Conservation (phyloP, 352 stramenopile species). For the Thraustotheca clavata region DNA sequence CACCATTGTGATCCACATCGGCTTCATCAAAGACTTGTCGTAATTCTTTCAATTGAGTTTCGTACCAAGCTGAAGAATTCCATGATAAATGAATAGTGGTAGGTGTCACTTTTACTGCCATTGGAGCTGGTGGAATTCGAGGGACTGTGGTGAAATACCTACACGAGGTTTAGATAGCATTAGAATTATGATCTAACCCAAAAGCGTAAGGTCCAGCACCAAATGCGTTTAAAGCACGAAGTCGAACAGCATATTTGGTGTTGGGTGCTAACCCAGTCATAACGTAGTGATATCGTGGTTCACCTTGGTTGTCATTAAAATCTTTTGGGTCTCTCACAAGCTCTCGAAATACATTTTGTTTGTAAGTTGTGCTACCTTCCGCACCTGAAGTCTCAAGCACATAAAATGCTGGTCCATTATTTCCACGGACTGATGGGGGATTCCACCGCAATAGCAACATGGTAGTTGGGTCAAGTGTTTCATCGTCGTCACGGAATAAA, state of each 20-base stretch:
- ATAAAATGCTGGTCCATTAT: conserved; percentile 74
- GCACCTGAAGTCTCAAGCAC: conserved; percentile 70
- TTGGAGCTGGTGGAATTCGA: conserved; percentile 47
- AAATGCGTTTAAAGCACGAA: conserved; percentile 88
- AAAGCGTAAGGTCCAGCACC: conserved; percentile 81
- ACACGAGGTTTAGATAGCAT: not conserved
- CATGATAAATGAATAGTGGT: conserved; percentile 73
- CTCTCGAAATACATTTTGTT: conserved; percentile 65
- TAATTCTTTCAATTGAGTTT: conserved; percentile 57
- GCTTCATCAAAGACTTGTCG: conserved; percentile 73
- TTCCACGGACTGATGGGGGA: conserved; percentile 43
- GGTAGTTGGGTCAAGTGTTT: conserved; percentile 58
- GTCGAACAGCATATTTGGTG: conserved; percentile 84
- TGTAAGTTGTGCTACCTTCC: conserved; percentile 55
- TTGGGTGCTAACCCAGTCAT: conserved; percentile 61
- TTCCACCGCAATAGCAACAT: conserved; percentile 59
- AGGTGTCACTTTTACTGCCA: conserved; percentile 48
- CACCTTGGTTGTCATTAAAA: conserved; percentile 66
- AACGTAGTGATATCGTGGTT: conserved; percentile 68
- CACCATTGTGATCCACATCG: conserved; percentile 58
- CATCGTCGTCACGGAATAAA: conserved; percentile 45
- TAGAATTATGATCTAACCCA: conserved; percentile 4
- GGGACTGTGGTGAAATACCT: conserved; percentile 80
- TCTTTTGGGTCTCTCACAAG: conserved; percentile 84
- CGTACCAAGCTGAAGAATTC: conserved; percentile 63